Evolutionary conservation across 345 rosid species (phyloP).

Genomic region (Boechera retrofracta): DNA sequence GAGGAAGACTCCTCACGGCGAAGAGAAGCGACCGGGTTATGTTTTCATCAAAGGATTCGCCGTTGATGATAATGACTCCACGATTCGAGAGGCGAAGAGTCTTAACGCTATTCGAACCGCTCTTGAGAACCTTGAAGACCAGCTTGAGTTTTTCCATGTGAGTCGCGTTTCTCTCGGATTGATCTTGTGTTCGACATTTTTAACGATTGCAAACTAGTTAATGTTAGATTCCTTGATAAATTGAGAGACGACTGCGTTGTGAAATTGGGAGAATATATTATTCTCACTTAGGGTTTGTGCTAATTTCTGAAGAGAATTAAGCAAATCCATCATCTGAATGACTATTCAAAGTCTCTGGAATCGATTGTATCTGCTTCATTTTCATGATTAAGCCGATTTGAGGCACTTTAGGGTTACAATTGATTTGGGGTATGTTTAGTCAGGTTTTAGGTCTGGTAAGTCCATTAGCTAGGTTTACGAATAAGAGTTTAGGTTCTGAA

Average conservation of each 20-base stretch:
- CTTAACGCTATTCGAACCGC: conserved; percentile 85
- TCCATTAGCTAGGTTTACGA: conserved; percentile 1
- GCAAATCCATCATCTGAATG: background rate
- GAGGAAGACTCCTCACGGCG: conserved; percentile 49
- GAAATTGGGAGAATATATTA: background rate
- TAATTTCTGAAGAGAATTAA: background rate
- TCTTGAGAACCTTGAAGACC: conserved; percentile 96
- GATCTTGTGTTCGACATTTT: background rate
- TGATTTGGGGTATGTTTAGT: background rate
- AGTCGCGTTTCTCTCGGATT: conserved; percentile 32
- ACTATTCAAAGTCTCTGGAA: background rate
- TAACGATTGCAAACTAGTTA: background rate
- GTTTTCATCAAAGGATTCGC: conserved; percentile 82
- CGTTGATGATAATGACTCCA: conserved; percentile 58
- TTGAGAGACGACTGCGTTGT: background rate
- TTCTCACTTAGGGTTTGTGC: background rate
- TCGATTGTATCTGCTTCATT: background rate
- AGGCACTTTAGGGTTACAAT: background rate
- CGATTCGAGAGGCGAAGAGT: conserved; percentile 88
- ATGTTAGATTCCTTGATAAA: conserved; percentile 16
- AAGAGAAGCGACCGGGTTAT: conserved; percentile 60
- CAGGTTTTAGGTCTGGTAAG: background rate
- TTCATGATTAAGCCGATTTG: background rate
- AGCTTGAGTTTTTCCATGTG: conserved; percentile 92
- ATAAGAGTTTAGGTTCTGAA: background rate